Evolutionary conservation across 345 rosid genomes (phyloP), one percentile per base, ranked within the genome.

Genomic region (Clarkia xantiana): DNA sequence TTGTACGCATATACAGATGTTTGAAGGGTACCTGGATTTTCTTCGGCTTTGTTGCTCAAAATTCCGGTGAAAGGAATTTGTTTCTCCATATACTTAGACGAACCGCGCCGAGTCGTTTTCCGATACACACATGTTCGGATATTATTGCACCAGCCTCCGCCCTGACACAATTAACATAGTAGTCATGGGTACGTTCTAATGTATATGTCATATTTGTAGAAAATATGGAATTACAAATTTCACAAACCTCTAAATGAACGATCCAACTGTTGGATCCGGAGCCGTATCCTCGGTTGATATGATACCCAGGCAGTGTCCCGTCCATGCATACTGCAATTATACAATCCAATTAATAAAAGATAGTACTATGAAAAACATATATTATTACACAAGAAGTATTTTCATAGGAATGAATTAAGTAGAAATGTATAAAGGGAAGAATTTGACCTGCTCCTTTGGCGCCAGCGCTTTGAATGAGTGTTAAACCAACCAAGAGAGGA

Each of bases 111-210:
- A 23, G 76, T 79, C 22, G 23, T 76, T 60, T 86, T 91, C 3
- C 96, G 86, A 65, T 76, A 86, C 29, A 76, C 72, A 44, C 98
- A 91, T 17, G 69, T 71, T 65, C 84, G 76, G 29, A 82, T 55
- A 49, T 53, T 76, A 52, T 86, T 78, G 70, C 98, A 86, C 96
- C 98, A 91, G 67, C 98, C 96, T 67, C 98, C 98, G 40, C 98
- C 98, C 98, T 91, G 58, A 19, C 61, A 68, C 58, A 60, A 47
- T 54, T 62, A 45, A n/a, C 48, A 19, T 9, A 4, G 18, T 9
- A 13, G 39, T 14, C 15, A 2, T 44, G 39, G 12, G 14, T 2
- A 11, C 29, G 4, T 38, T 48, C 8, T 14, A 16, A 2, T 6
- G 1, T 12, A 16, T n/a, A 16, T 18, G 9, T 12, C 11, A 18